phyloP scores from a whole-genome alignment of 352 stramenopile species.

The Phytophthora lateralis region DNA sequence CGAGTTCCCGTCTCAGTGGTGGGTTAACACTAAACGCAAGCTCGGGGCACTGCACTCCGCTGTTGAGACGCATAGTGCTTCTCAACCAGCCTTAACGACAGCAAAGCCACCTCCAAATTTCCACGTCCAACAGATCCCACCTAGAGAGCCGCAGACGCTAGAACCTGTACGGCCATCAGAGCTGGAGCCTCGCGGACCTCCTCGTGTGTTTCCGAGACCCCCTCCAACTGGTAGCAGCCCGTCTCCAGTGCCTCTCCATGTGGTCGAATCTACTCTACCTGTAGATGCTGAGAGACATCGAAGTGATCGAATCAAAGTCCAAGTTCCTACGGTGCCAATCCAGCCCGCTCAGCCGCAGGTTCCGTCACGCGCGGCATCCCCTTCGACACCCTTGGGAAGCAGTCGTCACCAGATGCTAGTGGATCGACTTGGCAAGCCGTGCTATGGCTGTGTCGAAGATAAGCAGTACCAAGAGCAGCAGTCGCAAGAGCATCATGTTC shows the following conservation, averaged over 20 bases:
- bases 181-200: constrained; percentile 21
- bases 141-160: constrained; percentile 23
- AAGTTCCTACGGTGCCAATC: neutral
- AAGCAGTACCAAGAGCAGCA: constrained; percentile 48
- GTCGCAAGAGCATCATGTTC: constrained; percentile 50
- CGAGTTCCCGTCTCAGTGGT: constrained; percentile 62
- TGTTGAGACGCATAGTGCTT: neutral
- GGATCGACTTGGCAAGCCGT: constrained; percentile 48
- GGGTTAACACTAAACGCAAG: constrained; percentile 32
- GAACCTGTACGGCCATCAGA: constrained; percentile 21
- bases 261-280: constrained; percentile 27
- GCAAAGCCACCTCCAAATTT: constrained; percentile 6
- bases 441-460: constrained; percentile 42
- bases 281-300: constrained; percentile 20
- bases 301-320: constrained; percentile 8
- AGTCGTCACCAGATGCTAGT: constrained; percentile 65
- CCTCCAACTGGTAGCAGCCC: neutral
- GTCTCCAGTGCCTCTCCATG: constrained; percentile 22
- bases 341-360: constrained; percentile 7
- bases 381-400: constrained; percentile 26
- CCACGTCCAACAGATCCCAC: constrained; percentile 32
- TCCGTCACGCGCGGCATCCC: constrained; percentile 5
- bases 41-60: constrained; percentile 14
- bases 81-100: constrained; percentile 11
- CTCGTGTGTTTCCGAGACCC: constrained; percentile 25